phyloP scores from a whole-genome alignment of 2,329 filamentous ascomycete species.

The Ceratocystis eucalypticola region DNA sequence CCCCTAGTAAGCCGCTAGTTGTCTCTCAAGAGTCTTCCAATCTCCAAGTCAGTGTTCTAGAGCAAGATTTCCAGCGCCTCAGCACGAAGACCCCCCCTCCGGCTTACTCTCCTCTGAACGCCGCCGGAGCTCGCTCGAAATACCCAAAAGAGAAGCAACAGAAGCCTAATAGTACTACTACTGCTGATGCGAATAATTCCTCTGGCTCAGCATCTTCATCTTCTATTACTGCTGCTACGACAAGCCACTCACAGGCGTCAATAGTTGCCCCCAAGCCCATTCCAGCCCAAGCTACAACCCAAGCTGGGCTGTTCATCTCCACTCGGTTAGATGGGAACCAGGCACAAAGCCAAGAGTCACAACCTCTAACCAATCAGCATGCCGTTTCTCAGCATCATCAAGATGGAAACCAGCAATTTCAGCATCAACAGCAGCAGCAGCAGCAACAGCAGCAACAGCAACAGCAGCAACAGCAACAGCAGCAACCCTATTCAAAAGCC shows the following conservation, averaged over 20 bases:
- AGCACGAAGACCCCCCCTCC: constrained; percentile 76
- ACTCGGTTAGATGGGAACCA: constrained; percentile 13
- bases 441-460: background rate
- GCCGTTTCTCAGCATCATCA: constrained; percentile 5
- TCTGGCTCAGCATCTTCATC: constrained; percentile 20
- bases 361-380: background rate
- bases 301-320: constrained; percentile 15
- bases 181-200: constrained; percentile 22
- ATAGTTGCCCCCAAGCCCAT: constrained; percentile 18
- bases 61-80: constrained; percentile 76
- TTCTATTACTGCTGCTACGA: constrained; percentile 19
- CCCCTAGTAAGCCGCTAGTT: constrained; percentile 5
- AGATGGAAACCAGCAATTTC: background rate
- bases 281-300: constrained; percentile 12
- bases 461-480: constrained; percentile 7
- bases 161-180: constrained; percentile 23
- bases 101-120: constrained; percentile 75
- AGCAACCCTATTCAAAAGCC: constrained; percentile 15
- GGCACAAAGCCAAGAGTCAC: constrained; percentile 12
- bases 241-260: background rate
- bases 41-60: constrained; percentile 56
- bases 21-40: constrained; percentile 19
- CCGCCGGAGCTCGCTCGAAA: constrained; percentile 36
- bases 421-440: background rate
- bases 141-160: constrained; percentile 72